Percentiles rank a stretch among this genome's conserved stretches.
phyloP scores from a whole-genome alignment of 495 filamentous ascomycete species.

The Pseudotulostoma volvatum region DNA sequence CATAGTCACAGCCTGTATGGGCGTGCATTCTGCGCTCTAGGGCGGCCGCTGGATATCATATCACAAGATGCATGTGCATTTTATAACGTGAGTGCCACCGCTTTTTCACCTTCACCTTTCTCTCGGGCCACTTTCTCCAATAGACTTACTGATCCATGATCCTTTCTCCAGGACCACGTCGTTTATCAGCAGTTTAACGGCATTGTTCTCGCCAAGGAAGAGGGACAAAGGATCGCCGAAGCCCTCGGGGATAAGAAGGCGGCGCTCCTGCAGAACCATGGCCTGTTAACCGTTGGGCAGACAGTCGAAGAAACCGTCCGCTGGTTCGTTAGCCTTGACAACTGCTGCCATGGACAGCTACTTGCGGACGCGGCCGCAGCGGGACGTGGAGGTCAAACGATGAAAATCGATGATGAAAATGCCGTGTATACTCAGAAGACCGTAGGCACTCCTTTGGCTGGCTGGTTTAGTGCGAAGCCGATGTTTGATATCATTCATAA shows the following conservation, averaged over 20 bases:
- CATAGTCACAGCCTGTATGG: constrained; percentile 62
- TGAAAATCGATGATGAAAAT: constrained; percentile 53
- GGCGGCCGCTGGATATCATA: constrained; percentile 51
- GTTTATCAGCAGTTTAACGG: constrained; percentile 55
- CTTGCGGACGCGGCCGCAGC: constrained; percentile 61
- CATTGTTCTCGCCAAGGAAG: constrained; percentile 52
- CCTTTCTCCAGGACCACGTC: constrained; percentile 35
- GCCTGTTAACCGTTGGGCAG: constrained; percentile 37
- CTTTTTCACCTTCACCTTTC: too few species aligned
- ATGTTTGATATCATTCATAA: too few species aligned
- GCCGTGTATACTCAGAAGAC: constrained; percentile 50
- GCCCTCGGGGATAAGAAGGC: constrained; percentile 51
- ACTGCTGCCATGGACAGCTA: constrained; percentile 60
- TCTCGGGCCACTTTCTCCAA: too few species aligned
- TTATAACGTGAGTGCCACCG: too few species aligned
- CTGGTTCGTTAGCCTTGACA: constrained; percentile 63
- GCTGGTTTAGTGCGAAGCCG: constrained; percentile 49
- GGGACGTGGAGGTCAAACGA: constrained; percentile 43
- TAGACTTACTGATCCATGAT: neutral
- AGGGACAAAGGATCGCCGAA: constrained; percentile 51
- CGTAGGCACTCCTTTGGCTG: constrained; percentile 43
- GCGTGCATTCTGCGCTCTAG: constrained; percentile 48
- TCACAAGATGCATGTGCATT: constrained; percentile 59
- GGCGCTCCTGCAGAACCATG: constrained; percentile 56
- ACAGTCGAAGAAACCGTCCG: constrained; percentile 46